Percentiles rank a stretch among this genome's conserved stretches.
These are phyloP conservation scores for Chrysosporium keratinophilum DNA, from an alignment of 2,329 filamentous ascomycete genomes.

Conservation along the genomic window DNA sequence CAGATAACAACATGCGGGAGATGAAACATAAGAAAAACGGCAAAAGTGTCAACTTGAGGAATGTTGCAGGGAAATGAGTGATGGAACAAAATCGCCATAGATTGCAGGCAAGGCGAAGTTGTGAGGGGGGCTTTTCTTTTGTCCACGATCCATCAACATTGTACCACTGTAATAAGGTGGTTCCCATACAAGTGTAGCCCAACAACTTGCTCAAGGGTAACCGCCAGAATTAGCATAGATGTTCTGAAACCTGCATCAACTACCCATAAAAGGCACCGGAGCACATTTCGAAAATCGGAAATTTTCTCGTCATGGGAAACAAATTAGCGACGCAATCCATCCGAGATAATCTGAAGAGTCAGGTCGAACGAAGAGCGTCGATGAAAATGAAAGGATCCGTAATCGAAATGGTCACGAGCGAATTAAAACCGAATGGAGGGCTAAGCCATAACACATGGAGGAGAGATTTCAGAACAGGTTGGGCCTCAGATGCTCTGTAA, in stretches of 20 bases:
- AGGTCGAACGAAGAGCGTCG: constrained; percentile 20
- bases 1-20: background rate
- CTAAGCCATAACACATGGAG: constrained; percentile 16
- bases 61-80: constrained; percentile 4
- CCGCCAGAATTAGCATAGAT: constrained; percentile 8
- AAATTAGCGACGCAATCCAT: constrained; percentile 3
- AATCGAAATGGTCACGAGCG: constrained; percentile 12
- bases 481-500: constrained; percentile 3
- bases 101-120: background rate
- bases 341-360: constrained; percentile 9
- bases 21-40: background rate
- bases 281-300: constrained; percentile 13
- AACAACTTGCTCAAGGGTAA: constrained; percentile 9
- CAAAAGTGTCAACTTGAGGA: background rate
- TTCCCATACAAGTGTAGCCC: constrained; percentile 11
- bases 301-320: background rate
- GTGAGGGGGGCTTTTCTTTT: background rate
- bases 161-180: constrained; percentile 8
- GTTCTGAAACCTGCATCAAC: constrained; percentile 17
- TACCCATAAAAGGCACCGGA: constrained; percentile 12
- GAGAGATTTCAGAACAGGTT: constrained; percentile 16
- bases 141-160: constrained; percentile 8
- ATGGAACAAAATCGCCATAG: background rate
- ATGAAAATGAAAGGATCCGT: constrained; percentile 12
- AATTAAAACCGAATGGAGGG: constrained; percentile 9